Base-by-base conservation (phyloP, 371 early-diverging fungal species). In the Saksenaea vasiformis region DNA sequence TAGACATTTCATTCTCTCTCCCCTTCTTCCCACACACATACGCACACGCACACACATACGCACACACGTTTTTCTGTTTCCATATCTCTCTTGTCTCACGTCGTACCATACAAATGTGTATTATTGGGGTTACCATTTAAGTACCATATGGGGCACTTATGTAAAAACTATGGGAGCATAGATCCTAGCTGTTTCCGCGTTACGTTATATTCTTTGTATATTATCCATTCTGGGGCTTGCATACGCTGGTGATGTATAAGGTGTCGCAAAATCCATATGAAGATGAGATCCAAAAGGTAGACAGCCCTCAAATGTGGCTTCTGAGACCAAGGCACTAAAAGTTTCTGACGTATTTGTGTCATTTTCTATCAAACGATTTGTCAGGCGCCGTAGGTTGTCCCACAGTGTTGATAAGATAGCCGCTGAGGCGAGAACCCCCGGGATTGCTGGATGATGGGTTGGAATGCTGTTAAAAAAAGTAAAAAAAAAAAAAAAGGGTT, bases 261-360 rank as follows among this genome's bases (percentile, higher is more conserved):
- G n/a, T 47, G 64, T 65, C 5, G 66, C 71, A 43, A 79, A 61
- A 13, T 80, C 81, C 81, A 80, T 80, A 59, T 80, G 78, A 31
- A 80, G 60, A 62, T 71, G 81, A 19, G 78, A 76, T 0, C 76
- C 67, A 60, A 80, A 78, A 0, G 81, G 81, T 44, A 80, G 57
- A 53, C 76, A 78, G 0, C 81, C 81, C 63, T 80, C 81, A 28
- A 76, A 57, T 8, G 74, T 62, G 5, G 81, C 81, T 66, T 80
- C 81, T 10, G 81, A 74, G 38, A 78, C 68, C 8, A 80, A 62
- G 1, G 67, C 68, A 24, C 70, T 68, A 2, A 76, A 56, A 14
- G 78, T 76, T 10, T 80, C 81, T 39, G 73, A 60, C 43, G 81
- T 73, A 55, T 74, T 76, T 22, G 72, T 68, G 58, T 80, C 81